Base-by-base conservation (phyloP, 129 eudicot genomes). In the Sambucus nigra region DNA sequence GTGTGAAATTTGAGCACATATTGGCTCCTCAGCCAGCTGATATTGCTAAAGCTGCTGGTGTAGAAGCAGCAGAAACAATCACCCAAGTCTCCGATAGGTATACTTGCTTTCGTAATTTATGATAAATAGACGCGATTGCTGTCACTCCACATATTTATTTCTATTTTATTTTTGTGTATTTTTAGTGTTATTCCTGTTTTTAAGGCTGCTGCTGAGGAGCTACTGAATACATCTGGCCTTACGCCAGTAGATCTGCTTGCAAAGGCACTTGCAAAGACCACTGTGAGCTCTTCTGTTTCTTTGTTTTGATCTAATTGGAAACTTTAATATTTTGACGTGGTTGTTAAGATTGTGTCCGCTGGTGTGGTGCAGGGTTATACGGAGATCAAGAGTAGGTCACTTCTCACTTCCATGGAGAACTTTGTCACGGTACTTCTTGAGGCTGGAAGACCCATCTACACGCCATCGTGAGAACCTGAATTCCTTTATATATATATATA, bases 1-100 rank as follows among this genome's bases (percentile, higher is more conserved):
- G 99, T 53, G 91, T 92, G 14, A 86, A 92, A 47, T 92, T 92
- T 38, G 99, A 92, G 60, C 94, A 80, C 19, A 18, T 83, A 22
- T 65, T 91, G 54, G 95, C 99, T 60, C 95, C 99, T 35, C 99
- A 91, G 68, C 99, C 95, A 25, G 72, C 86, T 26, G 99, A 91
- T 70, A 76, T 91, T 72, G 99, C 99, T 32, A 79, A 86, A 72
- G 87, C 94, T 46, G 95, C 95, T 67, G 94, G 95, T 32, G 63
- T 47, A 18, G 99, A 86, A 64, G 95, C 95, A 5, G 87, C 85
- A 21, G 94, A 86, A 68, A 71, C 70, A 22, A 86, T 91, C 45
- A 33, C 63, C 25, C 76, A 69, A 63, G 76, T 85, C 38, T 73
- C 91, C 7, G 82, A 91, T 69, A 82, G 94, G 94, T 82, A 76